Evolutionary conservation across 352 stramenopile species (phyloP), one percentile per base, ranked within the genome.

Genomic region (Globisporangium solare): DNA sequence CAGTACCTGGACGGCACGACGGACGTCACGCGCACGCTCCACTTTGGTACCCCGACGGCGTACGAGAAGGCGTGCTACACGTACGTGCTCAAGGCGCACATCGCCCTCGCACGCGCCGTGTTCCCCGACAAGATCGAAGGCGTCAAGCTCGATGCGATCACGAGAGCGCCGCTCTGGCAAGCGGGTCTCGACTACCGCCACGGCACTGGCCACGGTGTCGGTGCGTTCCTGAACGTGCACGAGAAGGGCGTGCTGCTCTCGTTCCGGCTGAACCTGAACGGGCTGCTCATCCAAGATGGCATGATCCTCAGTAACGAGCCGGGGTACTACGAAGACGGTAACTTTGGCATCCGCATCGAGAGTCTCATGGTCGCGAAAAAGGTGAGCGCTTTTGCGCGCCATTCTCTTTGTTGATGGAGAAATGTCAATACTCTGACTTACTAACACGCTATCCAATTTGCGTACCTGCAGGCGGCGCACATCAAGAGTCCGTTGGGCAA

Each of bases 231-330:
- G 37, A 98, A 98, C 65, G 96, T 99, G 22, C 95, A 99, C 73
- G 96, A 99, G 74, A 92, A 94, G 67, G 77, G 78, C 56, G 75
- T 94, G 61, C 72, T 93, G 18, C 60, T 92, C 58, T 95, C 83
- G n/a, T 93, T 93, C 70, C 82, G 80, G 14, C 63, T 93, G 37
- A 94, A 92, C 64, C 76, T 77, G 61, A 91, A 86, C 48, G 80
- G 81, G 0, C 31, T 94, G 42, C 76, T 91, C 27, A 93, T 94
- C 49, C 83, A 87, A 49, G 76, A 94, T 40, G 96, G 97, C 20
- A 99, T 99, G 98, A 91, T 98, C 40, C 79, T 99, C 37, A 98
- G 88, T 56, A 99, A 99, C 67, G 98, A 95, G 64, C 98, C 98
- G 39, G 98, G 98, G 4, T 99, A 99, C 70, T 99, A 99, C 64